Percentiles rank a stretch among this genome's conserved stretches.
Conservation (phyloP, 225 moss, liverwort and hornwort genomes). For the Lunularia cruciata region DNA sequence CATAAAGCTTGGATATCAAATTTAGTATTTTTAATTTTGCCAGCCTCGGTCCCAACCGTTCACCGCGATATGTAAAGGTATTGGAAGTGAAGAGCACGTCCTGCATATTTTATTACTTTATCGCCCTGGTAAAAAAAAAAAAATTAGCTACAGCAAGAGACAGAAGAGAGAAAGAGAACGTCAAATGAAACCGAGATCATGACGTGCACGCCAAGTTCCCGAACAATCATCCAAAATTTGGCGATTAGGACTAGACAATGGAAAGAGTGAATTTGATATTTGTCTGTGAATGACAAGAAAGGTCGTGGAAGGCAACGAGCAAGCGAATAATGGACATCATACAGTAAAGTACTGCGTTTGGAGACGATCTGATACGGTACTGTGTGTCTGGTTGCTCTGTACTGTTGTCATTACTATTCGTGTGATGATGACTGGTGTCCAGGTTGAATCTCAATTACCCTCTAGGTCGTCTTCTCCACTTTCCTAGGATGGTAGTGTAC, state of each 20-base stretch:
- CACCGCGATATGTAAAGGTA: no score
- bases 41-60: no score
- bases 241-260: neutral
- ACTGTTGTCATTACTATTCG: constrained; percentile 8
- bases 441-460: neutral
- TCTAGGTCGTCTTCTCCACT: constrained; percentile 1
- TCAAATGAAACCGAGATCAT: constrained; percentile 5
- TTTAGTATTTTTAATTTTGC: no score
- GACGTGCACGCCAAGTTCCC: constrained; percentile 1
- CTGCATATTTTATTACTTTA: neutral
- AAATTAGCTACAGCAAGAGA: neutral
- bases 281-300: constrained; percentile 4
- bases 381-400: constrained; percentile 9
- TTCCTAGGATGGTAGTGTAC: neutral
- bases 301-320: constrained; percentile 8
- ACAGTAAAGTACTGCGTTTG: constrained; percentile 4
- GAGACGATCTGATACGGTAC: constrained; percentile 9
- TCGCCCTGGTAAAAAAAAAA: neutral
- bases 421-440: constrained; percentile 10
- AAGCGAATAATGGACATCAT: constrained; percentile 2
- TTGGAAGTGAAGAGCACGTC: constrained; percentile 5
- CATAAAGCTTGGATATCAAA: no score
- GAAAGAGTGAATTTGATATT: neutral
- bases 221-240: neutral
- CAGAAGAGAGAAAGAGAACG: neutral